These are phyloP conservation scores for Ilyonectria mors-panacis DNA, from an alignment of 2,329 filamentous ascomycete species.

Conservation along the genomic window DNA sequence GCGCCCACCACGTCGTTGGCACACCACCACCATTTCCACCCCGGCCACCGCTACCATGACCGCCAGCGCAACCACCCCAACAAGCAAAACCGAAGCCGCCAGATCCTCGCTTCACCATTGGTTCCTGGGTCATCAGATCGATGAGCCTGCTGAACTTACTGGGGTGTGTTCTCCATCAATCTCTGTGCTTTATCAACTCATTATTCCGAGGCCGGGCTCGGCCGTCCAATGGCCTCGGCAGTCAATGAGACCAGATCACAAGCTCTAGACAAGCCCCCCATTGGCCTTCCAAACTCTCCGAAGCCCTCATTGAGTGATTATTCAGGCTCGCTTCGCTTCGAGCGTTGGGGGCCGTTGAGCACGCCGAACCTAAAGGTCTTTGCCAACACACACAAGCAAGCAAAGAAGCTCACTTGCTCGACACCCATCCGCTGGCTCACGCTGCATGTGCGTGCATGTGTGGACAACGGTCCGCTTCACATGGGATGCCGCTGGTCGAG, in stretches of 20 bases:
- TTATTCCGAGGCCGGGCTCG: slow-evolving; percentile 16
- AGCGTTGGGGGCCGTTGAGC: slow-evolving; percentile 6
- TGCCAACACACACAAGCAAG: slow-evolving; percentile 28
- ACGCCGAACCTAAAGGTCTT: slow-evolving; percentile 5
- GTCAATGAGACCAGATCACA: slow-evolving; percentile 16
- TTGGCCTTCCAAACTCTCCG: not conserved
- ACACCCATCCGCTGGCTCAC: slow-evolving; percentile 39
- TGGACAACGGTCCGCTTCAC: slow-evolving; percentile 46
- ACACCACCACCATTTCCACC: slow-evolving; percentile 48
- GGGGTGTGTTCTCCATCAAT: slow-evolving; percentile 12
- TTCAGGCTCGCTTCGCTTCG: slow-evolving; percentile 2
- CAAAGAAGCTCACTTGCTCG: slow-evolving; percentile 28
- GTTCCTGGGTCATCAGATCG: slow-evolving; percentile 27
- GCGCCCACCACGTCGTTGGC: slow-evolving; percentile 54
- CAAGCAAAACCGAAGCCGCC: slow-evolving; percentile 29
- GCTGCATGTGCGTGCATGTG: slow-evolving; percentile 38
- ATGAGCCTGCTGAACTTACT: slow-evolving; percentile 27
- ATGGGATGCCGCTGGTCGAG: slow-evolving; percentile 37
- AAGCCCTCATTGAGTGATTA: slow-evolving; percentile 9
- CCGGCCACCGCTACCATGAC: slow-evolving; percentile 35
- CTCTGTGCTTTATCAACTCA: slow-evolving; percentile 19
- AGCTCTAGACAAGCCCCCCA: slow-evolving; percentile 5
- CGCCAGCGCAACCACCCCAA: slow-evolving; percentile 39
- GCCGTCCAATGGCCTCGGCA: slow-evolving; percentile 12
- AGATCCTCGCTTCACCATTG: slow-evolving; percentile 31